Evolutionary conservation across 768 basidiomycete species (phyloP), one percentile per base, ranked within the genome.

Genomic region (Lentinula edodes): DNA sequence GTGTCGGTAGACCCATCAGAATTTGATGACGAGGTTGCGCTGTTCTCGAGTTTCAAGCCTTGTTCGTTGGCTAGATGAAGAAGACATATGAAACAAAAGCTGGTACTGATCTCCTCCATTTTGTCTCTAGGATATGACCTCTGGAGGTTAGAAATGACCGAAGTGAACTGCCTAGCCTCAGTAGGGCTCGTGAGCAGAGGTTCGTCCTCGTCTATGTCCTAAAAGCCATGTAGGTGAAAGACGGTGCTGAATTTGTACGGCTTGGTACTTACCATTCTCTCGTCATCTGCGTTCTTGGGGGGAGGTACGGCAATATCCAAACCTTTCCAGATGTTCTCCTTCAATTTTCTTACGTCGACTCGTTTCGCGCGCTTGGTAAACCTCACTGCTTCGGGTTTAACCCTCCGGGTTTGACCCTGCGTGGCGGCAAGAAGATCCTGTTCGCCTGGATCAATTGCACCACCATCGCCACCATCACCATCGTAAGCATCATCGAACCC

Each of bases 71-170:
- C 96, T 48, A 98, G 76, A 76, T 98, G 97, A 16, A 99, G 77
- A 28, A 98, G 78, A 69, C 97, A 98, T 72, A 98, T 99, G 78
- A 98, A 99, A 72, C 96, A 98, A 86, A 96, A 98, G 65, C 93
- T 96, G 15, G 97, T 98, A 72, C 95, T 97, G 70, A 98, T 97
- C 65, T 99, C 97, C 43, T 90, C 90, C 89, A 98, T 91, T 78
- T 96, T 98, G 46, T 98, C 95, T 62, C 77, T 76, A 0, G 96
- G 94, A 72, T 98, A 98, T 6, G 89, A 85, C 56, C 76, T 80
- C 66, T 91, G 86, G 38, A 99, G 81, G 16, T 87, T 87, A 1
- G 86, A 81, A 66, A 98, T 91, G 64, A 98, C 95, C 60, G 85
- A 82, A 60, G 84, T 84, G 72, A 94, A 94, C 58, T 83, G 80